These are phyloP conservation scores for Prunus armeniaca DNA, from an alignment of 306 rosid species.

Conservation along the genomic window DNA sequence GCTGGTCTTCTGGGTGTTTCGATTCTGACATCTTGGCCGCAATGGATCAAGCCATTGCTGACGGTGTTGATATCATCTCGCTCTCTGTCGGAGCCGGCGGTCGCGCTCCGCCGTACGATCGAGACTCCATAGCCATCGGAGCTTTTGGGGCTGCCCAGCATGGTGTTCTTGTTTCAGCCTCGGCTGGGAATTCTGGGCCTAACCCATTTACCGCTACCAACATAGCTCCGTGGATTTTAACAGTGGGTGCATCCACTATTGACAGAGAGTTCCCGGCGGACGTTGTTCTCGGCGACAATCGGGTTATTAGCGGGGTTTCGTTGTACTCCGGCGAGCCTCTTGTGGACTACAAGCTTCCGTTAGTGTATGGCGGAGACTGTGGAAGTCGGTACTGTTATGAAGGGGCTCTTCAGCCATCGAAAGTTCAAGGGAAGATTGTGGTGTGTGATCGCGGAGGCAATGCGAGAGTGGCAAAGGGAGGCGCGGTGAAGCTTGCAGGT, in stretches of 20 bases:
- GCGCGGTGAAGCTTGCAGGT: constrained; percentile 71
- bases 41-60: constrained; percentile 80
- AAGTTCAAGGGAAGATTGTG: constrained; percentile 70
- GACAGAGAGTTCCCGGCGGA: constrained; percentile 81
- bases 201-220: constrained; percentile 62
- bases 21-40: constrained; percentile 95
- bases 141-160: constrained; percentile 65
- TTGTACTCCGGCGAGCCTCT: constrained; percentile 56
- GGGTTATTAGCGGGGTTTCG: constrained; percentile 60
- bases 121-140: constrained; percentile 79
- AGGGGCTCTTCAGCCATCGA: constrained; percentile 41
- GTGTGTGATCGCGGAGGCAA: constrained; percentile 88
- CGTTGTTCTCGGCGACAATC: constrained; percentile 62
- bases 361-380: constrained; percentile 58
- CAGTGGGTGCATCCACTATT: constrained; percentile 81
- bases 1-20: constrained; percentile 70
- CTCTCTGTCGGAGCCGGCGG: constrained; percentile 82
- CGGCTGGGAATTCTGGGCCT: constrained; percentile 86
- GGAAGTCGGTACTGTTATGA: constrained; percentile 52
- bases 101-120: constrained; percentile 43
- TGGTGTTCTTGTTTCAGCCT: constrained; percentile 76
- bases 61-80: constrained; percentile 72
- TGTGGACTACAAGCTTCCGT: constrained; percentile 45
- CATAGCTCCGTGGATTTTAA: constrained; percentile 89
- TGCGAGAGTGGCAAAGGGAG: constrained; percentile 80